Evolutionary conservation across 768 basidiomycete species (phyloP).

Genomic region (Tylopilus sp.): DNA sequence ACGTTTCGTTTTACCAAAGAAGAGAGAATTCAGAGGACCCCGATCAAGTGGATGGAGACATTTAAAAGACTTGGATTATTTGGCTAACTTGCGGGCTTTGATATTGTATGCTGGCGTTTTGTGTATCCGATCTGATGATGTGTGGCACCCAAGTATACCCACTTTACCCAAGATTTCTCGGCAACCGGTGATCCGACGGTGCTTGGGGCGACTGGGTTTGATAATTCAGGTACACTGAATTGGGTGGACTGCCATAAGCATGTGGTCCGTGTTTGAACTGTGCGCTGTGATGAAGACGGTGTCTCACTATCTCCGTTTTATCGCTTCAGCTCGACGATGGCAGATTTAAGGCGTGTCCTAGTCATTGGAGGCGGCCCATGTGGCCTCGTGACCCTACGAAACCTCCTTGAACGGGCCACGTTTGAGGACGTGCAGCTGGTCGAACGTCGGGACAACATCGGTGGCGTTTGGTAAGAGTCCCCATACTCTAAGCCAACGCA

Average conservation of each 20-base stretch:
- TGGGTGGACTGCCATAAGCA: background rate
- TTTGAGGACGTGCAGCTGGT: constrained; percentile 44
- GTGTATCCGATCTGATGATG: background rate
- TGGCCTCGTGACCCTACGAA: constrained; percentile 49
- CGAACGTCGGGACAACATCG: constrained; percentile 44
- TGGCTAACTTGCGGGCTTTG: constrained; percentile 3
- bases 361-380: constrained; percentile 47
- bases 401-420: constrained; percentile 38
- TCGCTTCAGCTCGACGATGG: background rate
- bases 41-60: constrained; percentile 18
- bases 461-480: constrained; percentile 45
- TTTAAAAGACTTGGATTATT: constrained; percentile 27
- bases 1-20: constrained; percentile 38
- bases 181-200: background rate
- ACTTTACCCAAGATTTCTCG: too few relatives aligned
- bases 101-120: constrained; percentile 2
- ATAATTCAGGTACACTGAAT: background rate
- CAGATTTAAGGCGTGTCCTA: constrained; percentile 27
- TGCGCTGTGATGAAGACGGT: constrained; percentile 1
- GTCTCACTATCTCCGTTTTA: constrained; percentile 1
- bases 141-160: background rate
- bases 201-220: background rate
- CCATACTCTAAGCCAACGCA: background rate
- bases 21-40: background rate
- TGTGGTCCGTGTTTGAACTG: background rate